Evolutionary conservation across 2,329 filamentous ascomycete species (phyloP), one percentile per base, ranked within the genome.

Genomic region (Cryphonectria radicalis): DNA sequence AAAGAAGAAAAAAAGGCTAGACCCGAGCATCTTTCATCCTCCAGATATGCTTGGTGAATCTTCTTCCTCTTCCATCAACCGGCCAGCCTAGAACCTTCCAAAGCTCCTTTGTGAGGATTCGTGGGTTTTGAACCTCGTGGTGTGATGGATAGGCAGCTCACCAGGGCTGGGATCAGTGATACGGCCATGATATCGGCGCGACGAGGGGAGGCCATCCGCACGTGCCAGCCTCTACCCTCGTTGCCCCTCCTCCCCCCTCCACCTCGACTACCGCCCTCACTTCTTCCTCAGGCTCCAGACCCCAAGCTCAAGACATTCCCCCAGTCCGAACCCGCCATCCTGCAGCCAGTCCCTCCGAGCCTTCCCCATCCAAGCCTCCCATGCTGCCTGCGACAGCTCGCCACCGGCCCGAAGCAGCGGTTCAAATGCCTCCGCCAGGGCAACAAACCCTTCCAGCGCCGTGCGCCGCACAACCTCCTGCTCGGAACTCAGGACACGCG

Each of bases 301-400:
- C 6, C 70, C 72, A 17, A 73, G 17, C 40, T 73, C 72, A 4
- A 73, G 79, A 77, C 88, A 90, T 77, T 91, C 89, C 57, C 89
- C 89, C 73, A 83, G 87, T 42, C 84, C 82, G 42, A 86, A 83
- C 35, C 87, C 86, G 59, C 84, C 85, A 68, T 89, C 85, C 76
- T 90, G 85, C 73, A 90, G 82, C 77, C 91, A 79, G 76, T 89
- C 86, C 19, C 83, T 80, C 80, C 88, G 90, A 85, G 91, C 87
- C 70, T 83, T 85, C 19, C 86, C 83, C 85, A 88, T 91, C 89
- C 89, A 91, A 50, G 86, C 81, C 77, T 89, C 86, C 89, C 89
- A 92, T 76, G 91, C 89, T 73, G 90, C 88, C 70, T 85, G 82
- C 72, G 86, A 87, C 81, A 90, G 90, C 6, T 85, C 87, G 72